A percentile compares a stretch with the other conserved stretches of the same genome.
Conservation (phyloP, 2,329 filamentous ascomycete genomes). For the Epichloe hybrida region DNA sequence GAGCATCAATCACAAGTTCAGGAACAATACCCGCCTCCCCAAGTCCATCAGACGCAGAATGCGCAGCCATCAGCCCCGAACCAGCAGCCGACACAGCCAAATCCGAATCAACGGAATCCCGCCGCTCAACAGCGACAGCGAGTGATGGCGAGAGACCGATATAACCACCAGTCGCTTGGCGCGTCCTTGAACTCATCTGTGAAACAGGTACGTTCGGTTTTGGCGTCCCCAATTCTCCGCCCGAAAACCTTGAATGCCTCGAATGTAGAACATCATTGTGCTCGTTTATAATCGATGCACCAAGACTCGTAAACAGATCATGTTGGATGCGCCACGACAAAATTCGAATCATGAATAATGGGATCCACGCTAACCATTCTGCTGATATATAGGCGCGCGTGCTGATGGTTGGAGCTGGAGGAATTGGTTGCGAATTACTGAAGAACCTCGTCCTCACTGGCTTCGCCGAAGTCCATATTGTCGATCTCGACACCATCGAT, state of each 20-base stretch:
- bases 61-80: slow-evolving; percentile 8
- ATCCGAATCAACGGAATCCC: slow-evolving; percentile 9
- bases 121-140: slow-evolving; percentile 14
- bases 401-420: slow-evolving; percentile 88
- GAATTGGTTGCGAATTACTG: slow-evolving; percentile 92
- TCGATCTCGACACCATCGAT: slow-evolving; percentile 97
- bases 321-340: neutral
- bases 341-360: too few relatives aligned
- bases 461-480: slow-evolving; percentile 85
- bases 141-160: slow-evolving; percentile 33
- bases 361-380: neutral
- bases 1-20: slow-evolving; percentile 4
- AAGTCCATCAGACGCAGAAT: neutral
- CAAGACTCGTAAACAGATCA: neutral
- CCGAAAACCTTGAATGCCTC: neutral
- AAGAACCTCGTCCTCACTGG: slow-evolving; percentile 91
- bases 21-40: slow-evolving; percentile 7
- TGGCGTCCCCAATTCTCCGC: neutral
- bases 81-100: slow-evolving; percentile 3
- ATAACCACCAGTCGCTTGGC: slow-evolving; percentile 54
- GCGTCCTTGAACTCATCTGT: slow-evolving; percentile 47
- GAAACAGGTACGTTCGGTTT: slow-evolving; percentile 48
- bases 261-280: neutral
- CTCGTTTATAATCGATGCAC: neutral
- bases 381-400: slow-evolving; percentile 52